These are phyloP conservation scores for Thalassiosira hispida DNA, from an alignment of 352 stramenopile species.

Conservation along the genomic window DNA sequence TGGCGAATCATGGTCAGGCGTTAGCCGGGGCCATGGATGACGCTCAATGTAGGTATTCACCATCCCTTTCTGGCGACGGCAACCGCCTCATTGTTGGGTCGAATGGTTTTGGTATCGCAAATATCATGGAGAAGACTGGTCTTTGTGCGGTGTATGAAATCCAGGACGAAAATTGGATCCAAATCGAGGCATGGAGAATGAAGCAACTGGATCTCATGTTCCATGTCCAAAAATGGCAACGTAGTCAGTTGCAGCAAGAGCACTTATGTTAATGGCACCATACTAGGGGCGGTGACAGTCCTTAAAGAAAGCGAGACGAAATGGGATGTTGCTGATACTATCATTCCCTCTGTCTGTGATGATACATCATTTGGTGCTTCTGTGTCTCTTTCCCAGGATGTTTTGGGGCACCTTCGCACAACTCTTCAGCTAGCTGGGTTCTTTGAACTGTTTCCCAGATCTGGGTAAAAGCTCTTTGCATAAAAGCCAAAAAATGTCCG, in stretches of 20 bases:
- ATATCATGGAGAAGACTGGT: conserved; percentile 16
- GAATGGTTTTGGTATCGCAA: conserved; percentile 39
- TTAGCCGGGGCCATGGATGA: conserved; percentile 18
- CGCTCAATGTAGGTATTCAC: conserved; percentile 48
- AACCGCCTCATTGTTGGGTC: conserved; percentile 44
- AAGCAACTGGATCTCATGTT: conserved; percentile 41
- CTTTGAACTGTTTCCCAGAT: conserved; percentile 34
- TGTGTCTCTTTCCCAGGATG: conserved; percentile 57
- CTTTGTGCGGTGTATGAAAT: conserved; percentile 45
- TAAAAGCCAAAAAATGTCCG: no score
- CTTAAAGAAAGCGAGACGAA: conserved; percentile 17
- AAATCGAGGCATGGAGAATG: conserved; percentile 27
- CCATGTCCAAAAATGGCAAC: conserved; percentile 46
- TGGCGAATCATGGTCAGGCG: conserved; percentile 22
- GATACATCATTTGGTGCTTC: conserved; percentile 57
- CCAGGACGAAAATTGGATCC: conserved; percentile 18
- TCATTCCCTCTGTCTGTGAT: conserved; percentile 18
- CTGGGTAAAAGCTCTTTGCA: conserved; percentile 1
- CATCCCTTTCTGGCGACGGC: conserved; percentile 48
- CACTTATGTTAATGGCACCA: not conserved
- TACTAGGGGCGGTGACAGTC: conserved; percentile 17
- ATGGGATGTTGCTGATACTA: conserved; percentile 31
- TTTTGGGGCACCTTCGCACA: conserved; percentile 53
- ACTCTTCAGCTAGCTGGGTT: conserved; percentile 30
- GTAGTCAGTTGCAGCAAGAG: conserved; percentile 42